Conservation (phyloP, 495 filamentous ascomycete species). For the Schizothecium vesticola region DNA sequence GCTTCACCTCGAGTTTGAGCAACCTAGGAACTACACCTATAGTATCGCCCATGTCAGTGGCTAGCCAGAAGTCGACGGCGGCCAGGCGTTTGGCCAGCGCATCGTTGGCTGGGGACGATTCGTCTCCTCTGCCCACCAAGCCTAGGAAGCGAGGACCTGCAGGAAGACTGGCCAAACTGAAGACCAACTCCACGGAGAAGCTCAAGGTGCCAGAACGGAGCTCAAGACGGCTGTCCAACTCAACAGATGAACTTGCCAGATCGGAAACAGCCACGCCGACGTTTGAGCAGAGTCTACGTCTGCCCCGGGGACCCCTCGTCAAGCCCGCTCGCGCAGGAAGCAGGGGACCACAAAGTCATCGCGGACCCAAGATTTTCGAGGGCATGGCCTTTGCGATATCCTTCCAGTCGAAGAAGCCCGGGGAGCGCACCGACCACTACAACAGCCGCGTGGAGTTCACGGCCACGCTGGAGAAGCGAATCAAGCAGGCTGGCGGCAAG, state of each 20-base stretch:
- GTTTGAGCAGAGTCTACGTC: conserved; percentile 29
- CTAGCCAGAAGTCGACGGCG: conserved; percentile 15
- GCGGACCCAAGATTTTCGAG: conserved; percentile 48
- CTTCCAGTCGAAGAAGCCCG: conserved; percentile 48
- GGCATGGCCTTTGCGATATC: conserved; percentile 80
- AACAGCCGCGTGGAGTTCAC: conserved; percentile 42
- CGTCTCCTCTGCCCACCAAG: conserved; percentile 30
- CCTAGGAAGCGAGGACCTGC: conserved; percentile 21
- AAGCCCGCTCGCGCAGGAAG: conserved; percentile 7
- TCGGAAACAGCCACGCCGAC: conserved; percentile 23
- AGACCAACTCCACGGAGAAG: conserved; percentile 18
- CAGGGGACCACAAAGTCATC: conserved; percentile 6
- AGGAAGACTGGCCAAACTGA: conserved; percentile 21
- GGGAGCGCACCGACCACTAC: conserved; percentile 48
- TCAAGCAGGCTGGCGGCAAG: conserved; percentile 59
- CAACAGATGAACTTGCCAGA: conserved; percentile 36
- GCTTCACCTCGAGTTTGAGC: conserved; percentile 30
- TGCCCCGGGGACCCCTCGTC: conserved; percentile 16
- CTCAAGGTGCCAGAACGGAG: conserved; percentile 21
- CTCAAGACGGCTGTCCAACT: conserved; percentile 27
- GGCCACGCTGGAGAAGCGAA: conserved; percentile 37
- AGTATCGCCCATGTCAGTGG: conserved; percentile 26
- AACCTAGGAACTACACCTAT: conserved; percentile 32
- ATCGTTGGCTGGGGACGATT: conserved; percentile 12
- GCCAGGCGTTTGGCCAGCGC: conserved; percentile 1